Conservation (phyloP, 495 filamentous ascomycete species). For the Aspergillus egyptiacus region DNA sequence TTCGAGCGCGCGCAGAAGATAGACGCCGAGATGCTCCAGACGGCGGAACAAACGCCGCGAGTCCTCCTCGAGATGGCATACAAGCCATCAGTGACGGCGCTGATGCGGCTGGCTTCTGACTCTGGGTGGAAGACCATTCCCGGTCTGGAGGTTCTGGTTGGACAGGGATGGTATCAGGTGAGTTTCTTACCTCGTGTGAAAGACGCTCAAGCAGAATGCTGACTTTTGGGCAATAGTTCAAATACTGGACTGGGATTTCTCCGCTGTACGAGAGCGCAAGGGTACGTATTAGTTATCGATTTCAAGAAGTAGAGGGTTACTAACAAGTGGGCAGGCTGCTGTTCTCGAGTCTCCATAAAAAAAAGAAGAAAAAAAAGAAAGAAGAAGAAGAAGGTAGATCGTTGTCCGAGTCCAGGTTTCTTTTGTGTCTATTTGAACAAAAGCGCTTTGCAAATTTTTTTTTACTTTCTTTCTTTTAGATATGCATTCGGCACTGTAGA, state of each 20-base stretch:
- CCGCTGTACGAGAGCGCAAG: constrained; percentile 62
- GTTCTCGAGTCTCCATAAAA: constrained; percentile 3
- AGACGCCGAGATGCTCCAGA: constrained; percentile 30
- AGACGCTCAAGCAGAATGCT: constrained; percentile 3
- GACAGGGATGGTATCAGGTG: constrained; percentile 75
- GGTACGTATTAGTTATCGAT: constrained; percentile 6
- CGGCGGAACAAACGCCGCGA: constrained; percentile 31
- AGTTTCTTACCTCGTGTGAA: neutral
- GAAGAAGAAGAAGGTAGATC: neutral
- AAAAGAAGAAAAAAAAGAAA: neutral
- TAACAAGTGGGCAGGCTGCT: neutral
- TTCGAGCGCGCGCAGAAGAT: constrained; percentile 41
- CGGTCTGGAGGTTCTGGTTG: constrained; percentile 83
- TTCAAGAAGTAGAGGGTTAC: neutral
- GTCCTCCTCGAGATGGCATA: constrained; percentile 96
- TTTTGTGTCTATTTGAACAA: constrained; percentile 5
- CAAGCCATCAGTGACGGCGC: constrained; percentile 71
- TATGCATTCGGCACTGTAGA: neutral
- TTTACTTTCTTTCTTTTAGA: neutral
- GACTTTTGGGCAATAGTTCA: constrained; percentile 49
- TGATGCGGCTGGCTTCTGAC: constrained; percentile 80
- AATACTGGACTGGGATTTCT: constrained; percentile 72
- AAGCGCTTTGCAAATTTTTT: neutral
- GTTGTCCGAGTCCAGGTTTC: neutral
- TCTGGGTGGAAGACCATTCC: constrained; percentile 81